Evolutionary conservation across 2,329 filamentous ascomycete genomes (phyloP), one percentile per base, ranked within the genome.

Genomic region (Ceratocystis cubensis): DNA sequence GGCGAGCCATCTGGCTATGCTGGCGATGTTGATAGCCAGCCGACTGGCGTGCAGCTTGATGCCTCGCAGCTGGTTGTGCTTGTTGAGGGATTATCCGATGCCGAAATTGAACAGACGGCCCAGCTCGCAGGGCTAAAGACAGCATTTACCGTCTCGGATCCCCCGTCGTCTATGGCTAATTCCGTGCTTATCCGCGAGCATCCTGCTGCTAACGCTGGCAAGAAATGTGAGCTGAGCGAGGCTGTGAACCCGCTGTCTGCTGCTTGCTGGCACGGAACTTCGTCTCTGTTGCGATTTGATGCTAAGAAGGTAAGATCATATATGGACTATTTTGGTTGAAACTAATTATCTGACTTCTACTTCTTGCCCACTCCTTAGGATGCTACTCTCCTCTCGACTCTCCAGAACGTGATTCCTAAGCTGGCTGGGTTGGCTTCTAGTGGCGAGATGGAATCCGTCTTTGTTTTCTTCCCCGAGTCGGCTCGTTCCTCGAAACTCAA

Each of bases 21-120:
- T n/a, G 41, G 44, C 37, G 57, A 57, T 20, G 33, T 13, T 13
- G 25, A 22, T 1, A 44, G 46, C 28, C 50, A 63, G 13, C 44
- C 45, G 45, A 41, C 20, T 1, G 44, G 46, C 28, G 10, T 66
- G 6, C 61, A 33, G 45, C 22, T 62, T 7, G 66, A 67, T 17
- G 25, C 63, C 2, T 63, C 64, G 64, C 84, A 89, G 74, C 78
- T 88, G 48, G 75, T 88, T 30, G 75, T 87, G 64, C 74, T 84
- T 70, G 76, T 87, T 63, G 80, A 86, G 72, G 83, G 85, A 71
- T 76, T 82, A 74, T 79, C 77, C 20, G 70, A 76, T 17, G 72
- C 77, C 53, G 78, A 81, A 61, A 76, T 78, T 64, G 76, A 78
- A 66, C 74, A 77, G n/a, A 75, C 78, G 63, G 73, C 74, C 33